Percentiles rank a stretch among this genome's conserved stretches.
These are phyloP conservation scores for Delitschia confertaspora DNA, from an alignment of 495 filamentous ascomycete genomes.

Conservation along the genomic window DNA sequence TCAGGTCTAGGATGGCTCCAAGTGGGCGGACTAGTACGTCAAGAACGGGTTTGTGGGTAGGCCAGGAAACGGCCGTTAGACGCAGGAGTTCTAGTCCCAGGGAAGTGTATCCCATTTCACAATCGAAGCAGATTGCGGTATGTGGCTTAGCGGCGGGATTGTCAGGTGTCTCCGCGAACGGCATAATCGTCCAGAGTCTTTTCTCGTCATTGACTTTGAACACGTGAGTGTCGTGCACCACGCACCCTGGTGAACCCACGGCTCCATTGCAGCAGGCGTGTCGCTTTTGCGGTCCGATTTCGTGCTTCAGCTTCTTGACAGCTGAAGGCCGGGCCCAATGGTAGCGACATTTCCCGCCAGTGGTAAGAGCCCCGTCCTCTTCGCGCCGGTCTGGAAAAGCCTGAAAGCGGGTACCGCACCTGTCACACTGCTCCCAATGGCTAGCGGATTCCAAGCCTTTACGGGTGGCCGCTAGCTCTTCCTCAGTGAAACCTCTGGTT, in stretches of 20 bases:
- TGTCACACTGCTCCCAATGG: slow-evolving; percentile 81
- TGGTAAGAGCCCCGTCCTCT: slow-evolving; percentile 65
- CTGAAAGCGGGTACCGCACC: slow-evolving; percentile 78
- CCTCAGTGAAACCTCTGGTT: slow-evolving; percentile 48
- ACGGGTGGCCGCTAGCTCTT: slow-evolving; percentile 53
- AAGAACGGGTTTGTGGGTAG: slow-evolving; percentile 59
- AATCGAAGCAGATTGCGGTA: slow-evolving; percentile 71
- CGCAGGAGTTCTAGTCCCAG: slow-evolving; percentile 80
- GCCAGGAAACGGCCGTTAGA: slow-evolving; percentile 81
- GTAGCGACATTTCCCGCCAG: slow-evolving; percentile 65
- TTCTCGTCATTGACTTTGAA: slow-evolving; percentile 72
- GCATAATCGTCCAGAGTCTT: slow-evolving; percentile 64
- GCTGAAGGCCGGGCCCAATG: slow-evolving; percentile 60
- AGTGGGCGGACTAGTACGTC: slow-evolving; percentile 81
- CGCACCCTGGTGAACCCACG: slow-evolving; percentile 65
- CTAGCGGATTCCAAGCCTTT: slow-evolving; percentile 55
- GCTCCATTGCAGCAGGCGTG: slow-evolving; percentile 71
- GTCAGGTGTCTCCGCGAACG: slow-evolving; percentile 67
- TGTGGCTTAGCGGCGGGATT: slow-evolving; percentile 39
- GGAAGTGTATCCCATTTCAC: slow-evolving; percentile 94
- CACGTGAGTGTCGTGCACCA: slow-evolving; percentile 60
- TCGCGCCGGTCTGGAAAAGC: slow-evolving; percentile 79
- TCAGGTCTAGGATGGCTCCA: slow-evolving; percentile 80
- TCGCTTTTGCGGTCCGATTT: slow-evolving; percentile 45
- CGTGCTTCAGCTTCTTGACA: slow-evolving; percentile 42